phyloP scores from a whole-genome alignment of 192 early-diverging fungal species.

The Tieghemiomyces parasiticus region DNA sequence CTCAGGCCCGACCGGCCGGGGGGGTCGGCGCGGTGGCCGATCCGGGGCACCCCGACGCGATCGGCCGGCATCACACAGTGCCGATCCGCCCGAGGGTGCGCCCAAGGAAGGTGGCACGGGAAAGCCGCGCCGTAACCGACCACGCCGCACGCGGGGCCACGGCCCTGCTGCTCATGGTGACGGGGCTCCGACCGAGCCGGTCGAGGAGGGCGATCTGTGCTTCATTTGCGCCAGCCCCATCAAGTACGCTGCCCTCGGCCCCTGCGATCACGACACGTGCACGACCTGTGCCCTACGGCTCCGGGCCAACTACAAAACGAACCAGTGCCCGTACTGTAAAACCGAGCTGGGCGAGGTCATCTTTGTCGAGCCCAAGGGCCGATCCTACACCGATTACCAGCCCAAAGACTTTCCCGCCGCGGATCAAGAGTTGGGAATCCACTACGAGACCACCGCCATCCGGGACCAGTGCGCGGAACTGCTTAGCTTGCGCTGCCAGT shows the following conservation, averaged over 20 bases:
- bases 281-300: slow-evolving; percentile 84
- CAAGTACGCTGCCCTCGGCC: slow-evolving; percentile 62
- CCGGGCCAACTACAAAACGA: slow-evolving; percentile 73
- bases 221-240: slow-evolving; percentile 85
- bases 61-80: no score
- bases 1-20: no score
- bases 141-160: no score
- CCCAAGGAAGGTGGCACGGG: no score
- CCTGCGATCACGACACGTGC: slow-evolving; percentile 89
- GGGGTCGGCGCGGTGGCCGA: no score
- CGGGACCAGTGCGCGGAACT: slow-evolving; percentile 56
- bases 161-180: no score
- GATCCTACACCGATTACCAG: slow-evolving; percentile 35
- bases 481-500: slow-evolving; percentile 79
- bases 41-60: no score
- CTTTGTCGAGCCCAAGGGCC: slow-evolving; percentile 49
- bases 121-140: no score
- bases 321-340: slow-evolving; percentile 85
- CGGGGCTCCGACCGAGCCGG: slow-evolving; percentile 10
- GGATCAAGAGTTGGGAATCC: slow-evolving; percentile 52
- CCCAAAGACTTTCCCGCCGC: slow-evolving; percentile 32
- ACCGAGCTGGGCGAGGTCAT: slow-evolving; percentile 64
- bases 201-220: slow-evolving; percentile 37
- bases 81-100: no score
- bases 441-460: slow-evolving; percentile 61